Evolutionary conservation across 306 rosid genomes (phyloP), one percentile per base, ranked within the genome.

Genomic region (Prinsepia uniflora): DNA sequence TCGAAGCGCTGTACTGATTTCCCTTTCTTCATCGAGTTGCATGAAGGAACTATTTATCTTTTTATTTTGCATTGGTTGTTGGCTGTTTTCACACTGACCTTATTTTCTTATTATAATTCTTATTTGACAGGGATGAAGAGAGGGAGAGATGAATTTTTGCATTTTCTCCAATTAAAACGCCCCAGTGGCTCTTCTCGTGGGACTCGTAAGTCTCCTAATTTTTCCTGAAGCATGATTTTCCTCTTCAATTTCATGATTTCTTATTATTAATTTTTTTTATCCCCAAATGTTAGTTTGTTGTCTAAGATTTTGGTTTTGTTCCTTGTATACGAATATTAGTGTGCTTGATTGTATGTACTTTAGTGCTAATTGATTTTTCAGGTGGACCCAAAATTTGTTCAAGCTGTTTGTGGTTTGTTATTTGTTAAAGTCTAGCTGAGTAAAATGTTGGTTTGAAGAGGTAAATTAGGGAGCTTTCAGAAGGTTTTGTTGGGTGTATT

Each of bases 101-200:
- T 22, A 74, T 22, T 17, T 53, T 22, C 24, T 53, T 11, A 53
- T 10, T 8, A 3, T 63, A 50, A n/a, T 44, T 74, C 52, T 9
- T 74, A 53, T 55, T 66, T 39, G 65, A 75, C 81, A 85, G 80
- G 46, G 71, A 86, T 89, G 96, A 86, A 86, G 87, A 81, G 96
- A 75, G 73, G 72, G 39, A 79, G 86, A 78, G 96, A 90, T 53
- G 91, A 87, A 87, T 70, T 70, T 78, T 20, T 84, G 61, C 76
- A 76, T 82, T 64, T 84, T 77, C 71, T 89, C 72, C 89, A 82
- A 82, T 82, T 86, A 56, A 90, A 87, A 69, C 86, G 91, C 8
- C 91, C 93, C 59, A 77, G 78, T 68, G 70, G 71, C 62, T 80
- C 96, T 24, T 85, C 90, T 8, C 85, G 89, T 40, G 85, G 67